Evolutionary conservation across 2,329 filamentous ascomycete species (phyloP).

Genomic region (Hypoxylon sp.): DNA sequence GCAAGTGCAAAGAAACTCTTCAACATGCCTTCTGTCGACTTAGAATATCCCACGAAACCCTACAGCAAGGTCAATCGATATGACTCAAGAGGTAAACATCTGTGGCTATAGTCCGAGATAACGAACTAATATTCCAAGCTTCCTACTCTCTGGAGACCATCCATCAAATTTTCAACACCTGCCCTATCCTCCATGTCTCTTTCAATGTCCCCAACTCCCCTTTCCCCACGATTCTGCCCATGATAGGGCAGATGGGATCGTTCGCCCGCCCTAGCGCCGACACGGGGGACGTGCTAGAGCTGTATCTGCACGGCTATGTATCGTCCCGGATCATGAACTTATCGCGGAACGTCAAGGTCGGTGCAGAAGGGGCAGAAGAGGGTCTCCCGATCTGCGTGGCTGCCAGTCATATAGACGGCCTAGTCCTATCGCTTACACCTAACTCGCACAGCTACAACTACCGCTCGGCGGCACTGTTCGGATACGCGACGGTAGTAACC

Average conservation of each 20-base stretch:
- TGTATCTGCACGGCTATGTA: constrained; percentile 89
- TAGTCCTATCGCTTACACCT: constrained; percentile 83
- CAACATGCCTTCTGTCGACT: constrained; percentile 59
- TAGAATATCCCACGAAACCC: constrained; percentile 73
- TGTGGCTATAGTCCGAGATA: not conserved
- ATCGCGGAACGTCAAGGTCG: constrained; percentile 54
- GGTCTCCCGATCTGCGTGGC: constrained; percentile 80
- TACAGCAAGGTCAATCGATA: constrained; percentile 77
- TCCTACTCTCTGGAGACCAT: constrained; percentile 80
- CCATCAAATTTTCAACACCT: constrained; percentile 79
- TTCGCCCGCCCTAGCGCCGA: constrained; percentile 73
- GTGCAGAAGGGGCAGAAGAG: constrained; percentile 49
- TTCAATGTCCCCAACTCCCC: constrained; percentile 75
- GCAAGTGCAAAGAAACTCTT: constrained; percentile 1
- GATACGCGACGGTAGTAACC: constrained; percentile 76
- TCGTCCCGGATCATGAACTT: constrained; percentile 81
- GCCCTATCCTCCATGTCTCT: constrained; percentile 83
- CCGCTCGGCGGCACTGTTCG: constrained; percentile 83
- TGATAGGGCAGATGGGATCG: constrained; percentile 87
- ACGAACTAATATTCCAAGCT: constrained; percentile 59
- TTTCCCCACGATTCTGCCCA: constrained; percentile 83
- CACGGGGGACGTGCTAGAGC: constrained; percentile 74
- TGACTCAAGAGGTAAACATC: constrained; percentile 68
- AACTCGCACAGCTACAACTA: constrained; percentile 90
- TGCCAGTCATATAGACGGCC: constrained; percentile 81